Evolutionary conservation across 257 asterid species (phyloP), one percentile per base, ranked within the genome.

Genomic region (Fraxinus pennsylvanica): DNA sequence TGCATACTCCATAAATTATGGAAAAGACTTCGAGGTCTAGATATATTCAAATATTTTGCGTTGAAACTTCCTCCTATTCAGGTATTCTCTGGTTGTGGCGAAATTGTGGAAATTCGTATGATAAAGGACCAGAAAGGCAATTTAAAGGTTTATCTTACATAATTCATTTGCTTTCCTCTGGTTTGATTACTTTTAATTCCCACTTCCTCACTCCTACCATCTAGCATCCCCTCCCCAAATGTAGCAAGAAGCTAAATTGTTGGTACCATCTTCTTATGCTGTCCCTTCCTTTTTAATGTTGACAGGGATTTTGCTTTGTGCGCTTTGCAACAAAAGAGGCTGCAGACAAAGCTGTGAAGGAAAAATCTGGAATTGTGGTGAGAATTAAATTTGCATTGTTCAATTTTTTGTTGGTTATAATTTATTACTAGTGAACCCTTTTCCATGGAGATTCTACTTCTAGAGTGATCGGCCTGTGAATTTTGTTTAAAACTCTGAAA

Each of bases 301-400:
- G 81, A n/a, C 82, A 94, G 98, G 97, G 95, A 69, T 94, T 84
- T 85, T 85, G 98, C 87, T 94, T 94, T 89, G 94, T 94, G 75
- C 91, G 92, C 17, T 94, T 92, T 82, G 82, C 91, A 36, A 90
- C 90, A 13, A 90, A 90, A 81, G 97, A 90, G 82, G 96, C 97
- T 82, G 97, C 98, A 33, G 84, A 82, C 79, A 92, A 82, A 83
- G 98, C 98, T 80, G 86, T 92, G 85, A 88, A 80, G 87, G 97
- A 92, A 77, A 91, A 87, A 85, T 75, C 91, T 84, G 97, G 91
- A 78, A 77, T 74, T 76, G 35, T 82, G 93, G 98, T 94, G 89
- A 92, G 85, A 66, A 73, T 41, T 76, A 70, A 68, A 27, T 15
- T 61, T 57, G 19, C 27, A 1, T 22, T 8, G 29, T 59, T n/a